Conservation (phyloP, 2,329 filamentous ascomycete genomes). For the Aspergillus sp. region DNA sequence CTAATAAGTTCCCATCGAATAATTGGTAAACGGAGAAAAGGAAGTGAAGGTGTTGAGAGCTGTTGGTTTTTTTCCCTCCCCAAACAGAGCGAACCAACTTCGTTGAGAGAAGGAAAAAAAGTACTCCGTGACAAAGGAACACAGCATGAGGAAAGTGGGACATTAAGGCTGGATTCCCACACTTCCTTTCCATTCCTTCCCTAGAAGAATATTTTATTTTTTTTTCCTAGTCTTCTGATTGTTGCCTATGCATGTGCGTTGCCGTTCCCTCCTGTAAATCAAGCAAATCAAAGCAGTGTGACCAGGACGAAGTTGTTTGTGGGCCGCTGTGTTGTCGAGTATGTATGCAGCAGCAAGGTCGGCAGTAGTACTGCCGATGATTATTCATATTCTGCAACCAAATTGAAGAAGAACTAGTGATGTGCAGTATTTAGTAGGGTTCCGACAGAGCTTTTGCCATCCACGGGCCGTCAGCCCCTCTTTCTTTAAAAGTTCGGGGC, state of each 20-base stretch:
- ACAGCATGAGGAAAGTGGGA: background rate
- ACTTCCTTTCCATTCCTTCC: background rate
- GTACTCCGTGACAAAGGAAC: background rate
- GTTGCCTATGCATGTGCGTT: no score
- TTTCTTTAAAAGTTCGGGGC: slow-evolving; percentile 22
- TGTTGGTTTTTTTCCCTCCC: background rate
- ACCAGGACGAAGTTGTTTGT: background rate
- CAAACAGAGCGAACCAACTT: background rate
- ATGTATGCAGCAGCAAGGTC: background rate
- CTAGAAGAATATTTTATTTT: no score
- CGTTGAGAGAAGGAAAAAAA: background rate
- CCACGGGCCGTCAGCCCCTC: slow-evolving; percentile 26
- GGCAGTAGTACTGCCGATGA: background rate
- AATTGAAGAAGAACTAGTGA: slow-evolving; percentile 1
- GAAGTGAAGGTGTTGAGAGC: background rate
- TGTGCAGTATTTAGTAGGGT: slow-evolving; percentile 11
- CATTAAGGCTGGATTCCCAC: background rate
- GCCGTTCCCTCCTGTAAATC: background rate
- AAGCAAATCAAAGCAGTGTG: background rate
- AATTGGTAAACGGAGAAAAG: background rate
- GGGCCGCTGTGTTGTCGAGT: background rate
- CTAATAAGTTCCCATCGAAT: background rate
- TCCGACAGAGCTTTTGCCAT: slow-evolving; percentile 20
- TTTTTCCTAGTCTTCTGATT: no score
- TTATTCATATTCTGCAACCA: slow-evolving; percentile 20